A percentile compares a stretch with the other conserved stretches of the same genome.
Conservation (phyloP, 1,139 yeast genomes). For the Saccharomyces hybrid region DNA sequence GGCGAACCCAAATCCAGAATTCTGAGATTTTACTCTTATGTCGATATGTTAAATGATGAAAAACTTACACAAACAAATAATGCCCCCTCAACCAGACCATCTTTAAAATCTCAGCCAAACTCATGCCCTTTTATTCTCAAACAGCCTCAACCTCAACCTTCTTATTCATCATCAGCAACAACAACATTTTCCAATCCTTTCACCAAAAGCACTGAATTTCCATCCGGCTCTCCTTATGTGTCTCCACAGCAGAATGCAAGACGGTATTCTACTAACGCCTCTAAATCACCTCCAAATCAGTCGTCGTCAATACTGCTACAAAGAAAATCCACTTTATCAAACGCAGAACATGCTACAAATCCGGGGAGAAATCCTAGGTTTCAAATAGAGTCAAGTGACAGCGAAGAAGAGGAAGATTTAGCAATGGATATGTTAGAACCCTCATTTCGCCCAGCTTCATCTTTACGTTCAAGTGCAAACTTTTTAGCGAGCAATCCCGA, state of each 20-base stretch:
- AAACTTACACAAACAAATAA: conserved; percentile 39
- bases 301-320: not conserved
- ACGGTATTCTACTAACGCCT: conserved; percentile 10
- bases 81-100: conserved; percentile 38
- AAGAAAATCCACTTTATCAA: not conserved
- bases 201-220: conserved; percentile 9
- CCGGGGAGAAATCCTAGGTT: not conserved
- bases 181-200: conserved; percentile 19
- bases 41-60: conserved; percentile 66
- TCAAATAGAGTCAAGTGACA: not conserved
- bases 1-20: conserved; percentile 3
- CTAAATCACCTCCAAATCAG: not conserved
- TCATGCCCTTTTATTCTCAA: conserved; percentile 1
- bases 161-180: conserved; percentile 9
- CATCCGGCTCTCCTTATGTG: conserved; percentile 8
- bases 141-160: conserved; percentile 12
- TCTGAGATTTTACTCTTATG: conserved; percentile 67
- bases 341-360: not conserved
- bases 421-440: conserved; percentile 1
- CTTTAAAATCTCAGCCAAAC: conserved; percentile 28
- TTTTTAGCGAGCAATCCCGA: not conserved
- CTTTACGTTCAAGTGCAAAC: not conserved
- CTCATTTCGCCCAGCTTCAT: not conserved
- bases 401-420: conserved; percentile 7
- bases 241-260: conserved; percentile 4